Percentiles rank a stretch among this genome's conserved stretches.
These are phyloP conservation scores for Botrytis porri DNA, from an alignment of 2,329 filamentous ascomycete species.

Conservation along the genomic window DNA sequence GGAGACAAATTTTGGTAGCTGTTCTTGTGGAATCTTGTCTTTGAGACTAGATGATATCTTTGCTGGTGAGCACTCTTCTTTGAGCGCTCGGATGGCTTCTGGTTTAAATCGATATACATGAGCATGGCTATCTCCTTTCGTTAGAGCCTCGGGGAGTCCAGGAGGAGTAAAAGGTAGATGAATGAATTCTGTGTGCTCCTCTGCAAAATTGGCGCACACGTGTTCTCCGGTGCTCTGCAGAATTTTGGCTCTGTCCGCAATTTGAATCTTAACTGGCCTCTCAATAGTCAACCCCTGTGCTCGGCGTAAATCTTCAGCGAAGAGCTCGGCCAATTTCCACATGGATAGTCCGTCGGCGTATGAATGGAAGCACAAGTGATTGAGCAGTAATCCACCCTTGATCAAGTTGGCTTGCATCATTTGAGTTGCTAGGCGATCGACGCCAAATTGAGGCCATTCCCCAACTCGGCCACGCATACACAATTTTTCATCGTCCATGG, in stretches of 20 bases:
- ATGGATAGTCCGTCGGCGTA: conserved; percentile 6
- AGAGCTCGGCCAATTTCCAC: conserved; percentile 6
- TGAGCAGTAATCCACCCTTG: conserved; percentile 12
- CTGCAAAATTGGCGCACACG: neutral
- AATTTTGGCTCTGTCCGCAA: conserved; percentile 1
- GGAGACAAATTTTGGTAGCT: conserved; percentile 10
- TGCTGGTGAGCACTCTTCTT: conserved; percentile 6
- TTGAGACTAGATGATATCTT: conserved; percentile 15
- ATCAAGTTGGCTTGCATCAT: conserved; percentile 16
- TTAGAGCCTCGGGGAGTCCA: neutral
- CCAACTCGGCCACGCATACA: conserved; percentile 13
- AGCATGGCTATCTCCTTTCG: conserved; percentile 11
- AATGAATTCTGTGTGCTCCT: conserved; percentile 4
- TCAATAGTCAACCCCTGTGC: conserved; percentile 15
- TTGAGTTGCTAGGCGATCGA: conserved; percentile 11
- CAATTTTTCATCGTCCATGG: conserved; percentile 8
- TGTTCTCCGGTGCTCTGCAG: conserved; percentile 1
- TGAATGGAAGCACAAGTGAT: conserved; percentile 6
- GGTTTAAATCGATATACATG: conserved; percentile 8
- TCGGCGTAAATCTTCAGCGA: conserved; percentile 11
- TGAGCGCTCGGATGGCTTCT: conserved; percentile 7
- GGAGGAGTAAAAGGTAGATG: conserved; percentile 9
- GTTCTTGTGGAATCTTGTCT: conserved; percentile 1
- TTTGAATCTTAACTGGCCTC: conserved; percentile 2
- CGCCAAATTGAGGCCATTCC: conserved; percentile 11